A percentile compares a stretch with the other conserved stretches of the same genome.
phyloP scores from a whole-genome alignment of 2,329 filamentous ascomycete genomes.

The Alternaria conjuncta region DNA sequence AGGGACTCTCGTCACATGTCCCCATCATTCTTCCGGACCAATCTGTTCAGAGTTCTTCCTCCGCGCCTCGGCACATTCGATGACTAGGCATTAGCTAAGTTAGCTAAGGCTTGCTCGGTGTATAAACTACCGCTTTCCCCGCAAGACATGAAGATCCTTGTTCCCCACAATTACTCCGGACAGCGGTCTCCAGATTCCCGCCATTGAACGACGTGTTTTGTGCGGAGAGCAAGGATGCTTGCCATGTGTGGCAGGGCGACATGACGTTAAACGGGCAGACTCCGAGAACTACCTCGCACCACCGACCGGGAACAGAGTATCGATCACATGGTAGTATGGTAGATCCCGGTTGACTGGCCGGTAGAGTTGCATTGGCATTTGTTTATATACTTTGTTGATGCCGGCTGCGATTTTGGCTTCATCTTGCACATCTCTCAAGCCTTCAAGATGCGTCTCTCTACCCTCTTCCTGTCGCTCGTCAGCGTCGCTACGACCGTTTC shows the following conservation, averaged over 20 bases:
- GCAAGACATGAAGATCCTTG: conserved; percentile 11
- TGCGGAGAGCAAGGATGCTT: neutral
- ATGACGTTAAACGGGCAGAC: conserved; percentile 5
- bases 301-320: neutral
- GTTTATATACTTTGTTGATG: conserved; percentile 8
- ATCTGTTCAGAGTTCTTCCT: conserved; percentile 7
- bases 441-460: conserved; percentile 41
- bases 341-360: neutral
- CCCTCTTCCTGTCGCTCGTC: conserved; percentile 31
- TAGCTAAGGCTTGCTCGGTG: conserved; percentile 4
- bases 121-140: conserved; percentile 15
- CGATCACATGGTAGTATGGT: neutral
- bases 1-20: conserved; percentile 5
- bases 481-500: conserved; percentile 18
- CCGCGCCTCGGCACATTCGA: conserved; percentile 7
- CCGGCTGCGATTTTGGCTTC: neutral
- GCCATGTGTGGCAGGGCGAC: neutral
- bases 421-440: conserved; percentile 11
- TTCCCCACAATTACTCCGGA: conserved; percentile 14
- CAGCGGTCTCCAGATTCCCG: conserved; percentile 14
- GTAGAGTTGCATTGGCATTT: conserved; percentile 3
- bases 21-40: conserved; percentile 8
- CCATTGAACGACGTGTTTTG: conserved; percentile 7
- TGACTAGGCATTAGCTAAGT: conserved; percentile 3
- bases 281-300: conserved; percentile 6